Percentiles rank a stretch among this genome's conserved stretches.
Evolutionary conservation across 306 rosid genomes (phyloP).

Genomic region (Begonia fuchsioides): DNA sequence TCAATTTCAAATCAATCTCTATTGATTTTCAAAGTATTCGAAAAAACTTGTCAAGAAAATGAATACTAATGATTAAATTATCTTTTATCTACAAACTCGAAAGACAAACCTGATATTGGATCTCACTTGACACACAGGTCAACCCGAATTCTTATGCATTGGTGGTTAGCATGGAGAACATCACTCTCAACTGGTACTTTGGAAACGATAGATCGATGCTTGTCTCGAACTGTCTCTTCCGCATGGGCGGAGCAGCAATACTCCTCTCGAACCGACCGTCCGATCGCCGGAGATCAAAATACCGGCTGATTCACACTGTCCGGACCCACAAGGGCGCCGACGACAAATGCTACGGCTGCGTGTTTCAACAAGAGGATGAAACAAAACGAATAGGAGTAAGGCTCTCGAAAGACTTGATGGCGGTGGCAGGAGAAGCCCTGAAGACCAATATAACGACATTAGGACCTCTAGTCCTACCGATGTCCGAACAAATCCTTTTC

Average conservation of each 20-base stretch:
- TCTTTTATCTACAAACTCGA: no score
- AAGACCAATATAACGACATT: not conserved
- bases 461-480: not conserved
- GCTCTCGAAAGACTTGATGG: not conserved
- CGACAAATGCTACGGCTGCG: not conserved
- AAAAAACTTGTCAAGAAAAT: no score
- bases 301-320: not conserved
- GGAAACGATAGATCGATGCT: constrained; percentile 2
- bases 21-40: no score
- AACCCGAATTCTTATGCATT: constrained; percentile 1
- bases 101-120: no score
- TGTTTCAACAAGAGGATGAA: constrained; percentile 1
- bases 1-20: no score
- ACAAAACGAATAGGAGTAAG: not conserved
- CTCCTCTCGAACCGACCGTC: constrained; percentile 2
- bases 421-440: not conserved
- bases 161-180: constrained; percentile 6
- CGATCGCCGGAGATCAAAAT: not conserved
- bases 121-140: not conserved
- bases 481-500: not conserved
- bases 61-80: no score
- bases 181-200: not conserved
- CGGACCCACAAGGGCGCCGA: not conserved
- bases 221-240: not conserved
- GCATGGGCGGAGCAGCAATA: constrained; percentile 5